These are phyloP conservation scores for Nitzschia putrida DNA, from an alignment of 108 stramenopile species.

Conservation along the genomic window DNA sequence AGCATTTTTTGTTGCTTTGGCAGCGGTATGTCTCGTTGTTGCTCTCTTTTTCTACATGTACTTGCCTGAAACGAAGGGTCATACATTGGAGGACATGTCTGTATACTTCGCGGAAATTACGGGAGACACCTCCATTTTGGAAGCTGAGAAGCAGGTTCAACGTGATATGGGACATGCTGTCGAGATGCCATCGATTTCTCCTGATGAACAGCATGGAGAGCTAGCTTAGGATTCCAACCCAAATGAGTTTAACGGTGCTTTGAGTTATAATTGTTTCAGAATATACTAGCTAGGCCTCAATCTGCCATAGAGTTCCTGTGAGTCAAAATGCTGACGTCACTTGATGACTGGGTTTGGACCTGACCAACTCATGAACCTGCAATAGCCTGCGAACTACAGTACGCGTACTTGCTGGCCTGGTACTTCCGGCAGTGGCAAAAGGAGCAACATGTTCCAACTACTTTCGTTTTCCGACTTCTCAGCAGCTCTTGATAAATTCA, in stretches of 20 bases:
- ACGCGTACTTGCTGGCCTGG: too few relatives aligned
- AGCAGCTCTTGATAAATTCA: constrained; percentile 33
- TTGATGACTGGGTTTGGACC: too few relatives aligned
- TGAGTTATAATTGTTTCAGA: too few relatives aligned
- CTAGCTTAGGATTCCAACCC: too few relatives aligned
- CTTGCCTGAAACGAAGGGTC: constrained; percentile 84
- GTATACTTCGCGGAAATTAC: constrained; percentile 86
- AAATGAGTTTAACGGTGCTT: too few relatives aligned
- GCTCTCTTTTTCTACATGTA: constrained; percentile 61
- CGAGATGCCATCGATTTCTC: constrained; percentile 9
- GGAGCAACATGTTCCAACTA: too few relatives aligned
- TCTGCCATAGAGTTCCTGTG: too few relatives aligned
- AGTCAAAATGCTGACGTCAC: too few relatives aligned
- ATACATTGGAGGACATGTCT: constrained; percentile 84
- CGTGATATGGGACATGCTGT: constrained; percentile 8
- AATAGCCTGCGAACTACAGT: too few relatives aligned
- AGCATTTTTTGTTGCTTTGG: constrained; percentile 72
- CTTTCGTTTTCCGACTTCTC: constrained; percentile 1
- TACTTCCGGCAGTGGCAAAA: too few relatives aligned
- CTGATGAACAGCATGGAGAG: neutral
- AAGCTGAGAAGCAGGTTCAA: constrained; percentile 58
- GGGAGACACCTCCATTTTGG: constrained; percentile 64
- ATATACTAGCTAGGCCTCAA: too few relatives aligned
- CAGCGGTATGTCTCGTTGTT: constrained; percentile 53
- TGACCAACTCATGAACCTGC: too few relatives aligned